Evolutionary conservation across 805 yeast species (phyloP), one percentile per base, ranked within the genome.

Genomic region (Barnettozyma sucrosica): DNA sequence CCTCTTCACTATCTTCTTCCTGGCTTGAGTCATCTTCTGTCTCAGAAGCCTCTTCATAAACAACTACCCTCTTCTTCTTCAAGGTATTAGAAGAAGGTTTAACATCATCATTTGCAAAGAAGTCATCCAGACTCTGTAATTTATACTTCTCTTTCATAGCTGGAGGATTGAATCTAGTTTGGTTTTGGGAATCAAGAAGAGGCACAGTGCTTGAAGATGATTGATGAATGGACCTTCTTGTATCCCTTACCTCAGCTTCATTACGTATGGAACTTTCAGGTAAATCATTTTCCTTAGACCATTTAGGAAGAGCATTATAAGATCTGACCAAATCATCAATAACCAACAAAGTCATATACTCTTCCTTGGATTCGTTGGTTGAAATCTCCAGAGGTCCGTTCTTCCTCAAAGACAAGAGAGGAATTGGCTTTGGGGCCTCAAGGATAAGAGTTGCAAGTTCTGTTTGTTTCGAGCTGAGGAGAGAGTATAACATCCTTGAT

Each of bases 61-160:
- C 33, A 16, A 51, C 43, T 23, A 38, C 51, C 44, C 51, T 56
- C 46, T 52, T 49, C 37, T 47, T 49, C 37, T 47, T 34, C 14
- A 49, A 32, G 40, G 46, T 10, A 18, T 36, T 28, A 4, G 32
- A 13, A 5, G 9, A 16, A 7, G 55, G 56, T 25, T 47, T 51
- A 2, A 57, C 54, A 18, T 71, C 66, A 13, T 75, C 66, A 50
- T 74, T 74, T 2, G 77, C 84, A 55, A 90, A 81, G 62, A 90
- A 90, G 51, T 90, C 98, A 59, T 90, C 97, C 48, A 90, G 67
- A 48, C 90, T 85, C 62, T 88, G 95, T 34, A 85, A 64, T 50
- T 78, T 76, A 57, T 80, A 83, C 46, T 69, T 72, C 52, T 65
- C 68, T 11, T 65, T 67, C 36, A 43, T 47, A 11, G 41, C 34